Evolutionary conservation across 2,329 filamentous ascomycete species (phyloP), one percentile per base, ranked within the genome.

Genomic region (Ceratocystis alfenasii): DNA sequence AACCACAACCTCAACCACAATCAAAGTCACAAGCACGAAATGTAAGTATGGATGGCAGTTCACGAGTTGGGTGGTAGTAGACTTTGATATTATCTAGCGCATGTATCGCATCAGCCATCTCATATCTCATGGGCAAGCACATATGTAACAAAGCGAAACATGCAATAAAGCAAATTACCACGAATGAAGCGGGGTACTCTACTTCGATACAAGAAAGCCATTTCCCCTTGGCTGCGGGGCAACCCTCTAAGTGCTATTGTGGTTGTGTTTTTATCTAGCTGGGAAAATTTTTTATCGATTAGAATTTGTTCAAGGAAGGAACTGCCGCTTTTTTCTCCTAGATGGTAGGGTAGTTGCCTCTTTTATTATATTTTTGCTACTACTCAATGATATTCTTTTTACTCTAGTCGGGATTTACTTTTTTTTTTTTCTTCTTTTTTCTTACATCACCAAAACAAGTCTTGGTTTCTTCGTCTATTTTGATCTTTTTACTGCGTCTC

Each of bases 261-360:
- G 30, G 30, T 12, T 20, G 48, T 53, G 48, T 20, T 36, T 59
- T 36, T 36, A n/a, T 59, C 25, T 28, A 33, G 55, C 33, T 41
- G 36, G 55, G 28, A 30, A 59, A 57, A 59, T 12, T 12, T 36
- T 62, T 62, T 62, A 62, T 62, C 36, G 36, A 62, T 62, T 62
- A 62, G 60, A 62, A 62, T 22, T 7, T 45, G 45, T 25, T 28
- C 30, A 28, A 30, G 36, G 45, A 62, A 28, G 60, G 60, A 62
- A 17, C 45, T 12, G 17, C 20, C 30, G n/a, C n/a, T 22, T 45
- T 62, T 62, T 45, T 45, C 8, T 33, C 30, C 22, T 20, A 20
- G 3, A 20, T 30, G 15, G 55, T n/a, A 17, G 28, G 12, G 53
- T 36, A 17, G 55, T 59, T 59, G 55, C 55, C 25, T 59, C 55